Conservation (phyloP, 148 eudicot genomes). For the Nyssa sinensis region DNA sequence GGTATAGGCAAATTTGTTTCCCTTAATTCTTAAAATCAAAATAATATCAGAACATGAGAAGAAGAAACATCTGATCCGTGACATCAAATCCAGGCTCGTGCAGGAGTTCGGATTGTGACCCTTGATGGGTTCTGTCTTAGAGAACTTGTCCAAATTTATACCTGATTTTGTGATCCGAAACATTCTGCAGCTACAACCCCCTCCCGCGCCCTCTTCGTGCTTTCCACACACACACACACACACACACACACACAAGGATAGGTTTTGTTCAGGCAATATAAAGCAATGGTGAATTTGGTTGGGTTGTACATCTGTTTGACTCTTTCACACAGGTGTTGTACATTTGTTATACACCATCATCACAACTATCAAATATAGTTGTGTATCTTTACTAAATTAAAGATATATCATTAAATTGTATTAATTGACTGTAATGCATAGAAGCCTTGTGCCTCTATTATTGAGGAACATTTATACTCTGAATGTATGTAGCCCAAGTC, state of each 20-base stretch:
- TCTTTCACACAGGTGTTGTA: too few relatives aligned
- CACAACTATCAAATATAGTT: too few relatives aligned
- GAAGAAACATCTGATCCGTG: not conserved
- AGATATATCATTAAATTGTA: not conserved
- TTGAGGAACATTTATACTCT: too few relatives aligned
- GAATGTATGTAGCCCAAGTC: not conserved
- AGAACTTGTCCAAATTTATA: not conserved
- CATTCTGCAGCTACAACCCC: too few relatives aligned
- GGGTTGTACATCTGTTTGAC: too few relatives aligned
- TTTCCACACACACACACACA: too few relatives aligned
- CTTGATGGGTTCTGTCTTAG: conserved; percentile 7
- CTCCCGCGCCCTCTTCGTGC: too few relatives aligned
- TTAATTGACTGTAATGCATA: not conserved
- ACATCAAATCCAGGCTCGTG: not conserved
- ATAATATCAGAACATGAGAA: not conserved
- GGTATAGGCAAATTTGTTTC: conserved; percentile 36
- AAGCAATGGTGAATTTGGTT: not conserved
- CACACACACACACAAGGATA: too few relatives aligned
- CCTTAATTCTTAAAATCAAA: not conserved
- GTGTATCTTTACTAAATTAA: too few relatives aligned
- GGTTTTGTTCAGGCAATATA: not conserved
- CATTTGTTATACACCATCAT: too few relatives aligned
- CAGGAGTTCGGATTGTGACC: too few relatives aligned
- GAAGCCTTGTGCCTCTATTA: not conserved
- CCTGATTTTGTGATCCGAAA: not conserved